Base-by-base conservation (phyloP, 345 rosid species). In the Gossypium stocksii region DNA sequence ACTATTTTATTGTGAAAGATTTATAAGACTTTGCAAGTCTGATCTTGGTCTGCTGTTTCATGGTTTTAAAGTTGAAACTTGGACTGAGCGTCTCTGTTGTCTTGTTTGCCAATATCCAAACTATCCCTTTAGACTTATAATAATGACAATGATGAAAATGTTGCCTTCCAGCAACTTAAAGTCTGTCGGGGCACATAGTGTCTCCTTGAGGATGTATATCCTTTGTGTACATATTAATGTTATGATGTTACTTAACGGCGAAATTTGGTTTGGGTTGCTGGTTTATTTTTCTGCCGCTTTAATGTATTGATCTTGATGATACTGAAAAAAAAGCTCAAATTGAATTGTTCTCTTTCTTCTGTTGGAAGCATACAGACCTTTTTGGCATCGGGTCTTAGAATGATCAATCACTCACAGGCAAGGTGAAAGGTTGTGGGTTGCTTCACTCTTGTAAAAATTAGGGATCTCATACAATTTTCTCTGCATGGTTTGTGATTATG, bases 61-160 rank as follows among this genome's bases (percentile, higher is more conserved):
- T 59, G 52, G 11, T 72, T 44, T 29, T 72, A 72, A 72, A 59
- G 56, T 72, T 58, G 22, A 59, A 22, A 45, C 57, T 72, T 45
- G 56, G 43, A 59, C 43, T 4, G 9, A n/a, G 75, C 45, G 25
- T 16, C 75, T 22, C 22, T 11, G 41, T 15, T 72, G 8, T 23
- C 22, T 72, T 9, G 20, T 44, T 45, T 72, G 7, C 59, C 41
- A 58, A 45, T 20, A 56, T 20, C 56, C 2, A 9, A 59, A 59
- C 34, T 59, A 23, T 59, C 22, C 14, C 43, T 60, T 72, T 23
- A 3, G 25, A 22, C 23, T 45, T 66, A 13, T 66, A 6, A 44
- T 46, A 49, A 15, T 60, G 52, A 25, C 5, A 12, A 25, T n/a
- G 67, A 72, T 17, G 16, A 72, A 46, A 60, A 46, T 17, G n/a